Evolutionary conservation across 2,329 filamentous ascomycete genomes (phyloP).

Genomic region (Ophiocordyceps robertsii): DNA sequence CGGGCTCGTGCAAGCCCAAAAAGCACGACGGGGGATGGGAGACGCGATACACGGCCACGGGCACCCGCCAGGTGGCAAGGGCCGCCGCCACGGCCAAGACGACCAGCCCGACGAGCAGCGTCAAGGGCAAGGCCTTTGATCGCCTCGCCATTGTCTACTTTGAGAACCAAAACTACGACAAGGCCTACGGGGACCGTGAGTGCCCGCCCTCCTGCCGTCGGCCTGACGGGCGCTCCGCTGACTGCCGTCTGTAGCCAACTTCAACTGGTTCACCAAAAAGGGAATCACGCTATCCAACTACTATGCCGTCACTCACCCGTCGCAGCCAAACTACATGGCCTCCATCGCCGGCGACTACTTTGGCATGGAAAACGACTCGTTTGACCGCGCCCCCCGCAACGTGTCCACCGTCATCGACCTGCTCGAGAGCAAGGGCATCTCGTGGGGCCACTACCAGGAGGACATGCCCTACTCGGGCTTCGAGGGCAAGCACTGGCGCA

Average conservation of each 20-base stretch:
- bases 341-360: conserved; percentile 59
- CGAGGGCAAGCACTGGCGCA: conserved; percentile 49
- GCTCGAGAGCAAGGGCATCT: conserved; percentile 49
- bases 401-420: conserved; percentile 56
- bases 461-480: conserved; percentile 65
- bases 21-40: conserved; percentile 14
- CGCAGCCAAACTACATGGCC: conserved; percentile 64
- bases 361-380: conserved; percentile 56
- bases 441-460: conserved; percentile 65
- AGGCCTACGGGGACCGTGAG: conserved; percentile 48
- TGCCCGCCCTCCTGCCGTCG: conserved; percentile 2
- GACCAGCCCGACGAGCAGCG: conserved; percentile 44
- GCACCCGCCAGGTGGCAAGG: conserved; percentile 33
- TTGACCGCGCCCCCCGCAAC: conserved; percentile 44
- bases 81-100: conserved; percentile 49
- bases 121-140: conserved; percentile 60
- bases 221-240: background rate
- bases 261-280: conserved; percentile 13
- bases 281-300: conserved; percentile 21
- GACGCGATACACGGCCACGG: conserved; percentile 37
- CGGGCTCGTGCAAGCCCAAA: background rate
- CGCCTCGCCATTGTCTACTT: conserved; percentile 63
- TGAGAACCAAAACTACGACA: conserved; percentile 61
- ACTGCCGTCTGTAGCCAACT: conserved; percentile 9
- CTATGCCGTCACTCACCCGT: conserved; percentile 56